phyloP scores from a whole-genome alignment of 1,284 basidiomycete genomes.

The Cutaneotrichosporon cavernicola region DNA sequence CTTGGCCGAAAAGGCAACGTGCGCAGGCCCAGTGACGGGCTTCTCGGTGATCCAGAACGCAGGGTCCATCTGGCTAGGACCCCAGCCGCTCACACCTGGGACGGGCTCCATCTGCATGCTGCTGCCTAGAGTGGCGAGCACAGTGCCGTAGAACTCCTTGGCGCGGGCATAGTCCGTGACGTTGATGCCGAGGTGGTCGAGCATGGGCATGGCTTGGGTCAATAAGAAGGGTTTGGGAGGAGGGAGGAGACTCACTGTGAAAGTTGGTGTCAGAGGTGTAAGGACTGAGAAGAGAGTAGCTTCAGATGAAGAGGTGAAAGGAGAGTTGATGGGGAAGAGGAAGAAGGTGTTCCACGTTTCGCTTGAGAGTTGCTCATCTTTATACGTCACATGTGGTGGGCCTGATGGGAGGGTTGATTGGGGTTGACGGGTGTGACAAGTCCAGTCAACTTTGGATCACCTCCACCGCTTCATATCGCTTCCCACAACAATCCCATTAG shows the following conservation, averaged over 20 bases:
- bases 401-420: too few relatives aligned
- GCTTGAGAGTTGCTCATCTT: too few relatives aligned
- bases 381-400: too few relatives aligned
- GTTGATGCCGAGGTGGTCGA: conserved; percentile 23
- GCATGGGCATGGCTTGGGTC: conserved; percentile 13
- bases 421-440: neutral
- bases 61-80: conserved; percentile 7
- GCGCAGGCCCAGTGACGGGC: neutral
- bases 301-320: too few relatives aligned
- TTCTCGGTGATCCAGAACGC: conserved; percentile 19
- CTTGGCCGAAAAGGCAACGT: conserved; percentile 17
- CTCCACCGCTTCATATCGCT: conserved; percentile 6
- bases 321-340: neutral
- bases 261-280: too few relatives aligned
- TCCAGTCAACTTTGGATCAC: conserved; percentile 9
- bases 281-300: neutral
- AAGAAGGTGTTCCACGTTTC: too few relatives aligned
- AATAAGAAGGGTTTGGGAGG: neutral
- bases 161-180: conserved; percentile 18
- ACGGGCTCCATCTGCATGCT: conserved; percentile 16
- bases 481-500: neutral
- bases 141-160: conserved; percentile 21
- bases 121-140: conserved; percentile 15
- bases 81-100: conserved; percentile 15
- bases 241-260: neutral